Percentiles rank a stretch among this genome's conserved stretches.
phyloP scores from a whole-genome alignment of 2,329 filamentous ascomycete genomes.

The Tolypocladium guangdongense region DNA sequence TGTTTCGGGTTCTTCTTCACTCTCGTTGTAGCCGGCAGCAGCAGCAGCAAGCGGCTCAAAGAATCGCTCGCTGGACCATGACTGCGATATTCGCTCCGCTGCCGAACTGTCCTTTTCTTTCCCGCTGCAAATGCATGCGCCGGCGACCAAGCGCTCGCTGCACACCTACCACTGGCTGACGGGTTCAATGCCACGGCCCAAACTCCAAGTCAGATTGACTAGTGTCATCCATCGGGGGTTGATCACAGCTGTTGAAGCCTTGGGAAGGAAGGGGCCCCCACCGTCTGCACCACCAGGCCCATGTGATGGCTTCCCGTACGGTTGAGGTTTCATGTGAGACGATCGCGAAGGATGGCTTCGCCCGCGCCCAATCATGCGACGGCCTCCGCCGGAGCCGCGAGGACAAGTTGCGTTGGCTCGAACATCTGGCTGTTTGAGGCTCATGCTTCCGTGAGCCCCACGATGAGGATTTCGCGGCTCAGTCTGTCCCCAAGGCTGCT shows the following conservation, averaged over 20 bases:
- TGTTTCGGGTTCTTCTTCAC: constrained; percentile 1
- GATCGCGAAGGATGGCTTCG: neutral
- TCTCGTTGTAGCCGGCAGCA: neutral
- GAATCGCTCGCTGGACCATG: neutral
- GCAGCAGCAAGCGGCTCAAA: neutral
- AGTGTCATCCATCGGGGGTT: neutral
- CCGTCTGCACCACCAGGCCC: neutral
- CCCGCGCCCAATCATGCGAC: neutral
- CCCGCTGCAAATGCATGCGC: neutral
- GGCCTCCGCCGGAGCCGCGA: neutral
- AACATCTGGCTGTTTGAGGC: neutral
- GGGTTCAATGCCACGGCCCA: neutral
- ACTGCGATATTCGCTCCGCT: neutral
- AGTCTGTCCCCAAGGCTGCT: neutral
- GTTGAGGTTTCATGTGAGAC: constrained; percentile 6
- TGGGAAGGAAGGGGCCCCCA: neutral
- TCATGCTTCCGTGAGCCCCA: neutral
- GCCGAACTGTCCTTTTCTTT: neutral
- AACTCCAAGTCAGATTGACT: neutral
- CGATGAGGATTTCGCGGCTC: neutral
- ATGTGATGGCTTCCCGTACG: neutral
- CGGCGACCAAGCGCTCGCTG: neutral
- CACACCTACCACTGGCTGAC: neutral
- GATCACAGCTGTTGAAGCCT: neutral
- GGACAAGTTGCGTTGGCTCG: neutral